Evolutionary conservation across 441 rosid species (phyloP).

Genomic region (Gossypium davidsonii): DNA sequence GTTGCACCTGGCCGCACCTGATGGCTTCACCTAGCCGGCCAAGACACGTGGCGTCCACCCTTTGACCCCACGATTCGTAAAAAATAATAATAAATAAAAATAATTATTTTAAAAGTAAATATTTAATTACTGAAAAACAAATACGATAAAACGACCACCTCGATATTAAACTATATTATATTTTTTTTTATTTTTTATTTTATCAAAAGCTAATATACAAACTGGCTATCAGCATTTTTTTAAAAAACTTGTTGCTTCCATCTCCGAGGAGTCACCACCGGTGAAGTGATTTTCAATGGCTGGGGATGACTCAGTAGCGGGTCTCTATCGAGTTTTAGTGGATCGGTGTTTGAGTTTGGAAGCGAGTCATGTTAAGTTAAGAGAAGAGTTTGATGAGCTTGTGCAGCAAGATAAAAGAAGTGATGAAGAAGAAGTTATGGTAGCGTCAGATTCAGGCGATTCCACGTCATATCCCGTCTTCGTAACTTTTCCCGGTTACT

Average conservation of each 20-base stretch:
- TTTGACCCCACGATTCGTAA: neutral
- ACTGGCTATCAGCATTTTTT: neutral
- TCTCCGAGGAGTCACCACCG: constrained; percentile 17
- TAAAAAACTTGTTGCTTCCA: neutral
- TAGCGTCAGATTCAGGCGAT: constrained; percentile 22
- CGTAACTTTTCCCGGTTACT: constrained; percentile 38
- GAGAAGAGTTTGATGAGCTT: constrained; percentile 43
- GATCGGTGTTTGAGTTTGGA: constrained; percentile 61
- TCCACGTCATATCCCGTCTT: constrained; percentile 24
- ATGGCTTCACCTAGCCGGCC: constrained; percentile 17
- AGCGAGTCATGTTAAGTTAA: constrained; percentile 44
- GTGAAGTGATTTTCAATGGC: constrained; percentile 27
- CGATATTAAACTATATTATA: neutral
- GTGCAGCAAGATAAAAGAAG: constrained; percentile 20
- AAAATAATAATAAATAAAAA: neutral
- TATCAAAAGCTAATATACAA: neutral
- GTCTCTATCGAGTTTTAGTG: constrained; percentile 34
- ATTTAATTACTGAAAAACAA: neutral
- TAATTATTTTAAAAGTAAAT: neutral
- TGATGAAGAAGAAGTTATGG: constrained; percentile 4
- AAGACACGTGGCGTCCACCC: constrained; percentile 24
- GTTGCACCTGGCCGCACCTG: constrained; percentile 25
- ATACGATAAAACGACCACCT: constrained; percentile 16
- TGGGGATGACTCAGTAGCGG: constrained; percentile 28
- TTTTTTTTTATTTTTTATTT: too few relatives aligned